Evolutionary conservation across 1,139 yeast genomes (phyloP), one percentile per base, ranked within the genome.

Genomic region (Kodamaea sp.): DNA sequence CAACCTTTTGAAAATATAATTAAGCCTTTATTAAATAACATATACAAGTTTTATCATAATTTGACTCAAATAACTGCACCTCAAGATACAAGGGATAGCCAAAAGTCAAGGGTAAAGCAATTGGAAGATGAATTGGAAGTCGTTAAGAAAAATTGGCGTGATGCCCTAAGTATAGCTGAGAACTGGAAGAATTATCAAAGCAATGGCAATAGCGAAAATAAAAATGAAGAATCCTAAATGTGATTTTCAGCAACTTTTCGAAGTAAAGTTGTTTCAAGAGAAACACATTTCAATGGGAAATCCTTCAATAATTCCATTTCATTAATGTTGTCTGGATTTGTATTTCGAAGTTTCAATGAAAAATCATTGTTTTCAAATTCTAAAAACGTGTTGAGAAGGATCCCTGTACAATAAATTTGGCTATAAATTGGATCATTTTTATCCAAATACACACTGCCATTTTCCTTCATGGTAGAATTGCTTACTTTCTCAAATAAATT

Each of bases 121-220:
- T 55, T 73, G 36, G 59, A 60, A 41, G 56, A 55, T 11, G 75
- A 74, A 41, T 58, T 73, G 39, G 65, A 62, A 24, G 44, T 48
- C 7, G 63, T 72, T 38, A 63, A 62, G 22, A 53, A 58, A 31
- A 73, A 71, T 44, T 66, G 77, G 68, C 61, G 69, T 36, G 66
- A 65, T 32, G 75, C 79, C 0, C 56, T 73, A 44, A 65, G 62
- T 35, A 70, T 76, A 1, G 60, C 71, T 28, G 79, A 75, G 29
- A 65, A 67, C 41, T 75, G 79, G 79, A 69, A 67, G 39, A 57
- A 52, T 24, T 42, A 37, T 39, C 45, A 41, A 35, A 34, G 28
- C 4, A 15, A 15, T 15, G 20, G 4, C 20, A 30, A n/a, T 8
- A 26, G 28, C n/a, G 4, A 26, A 10, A 10, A 26, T 26, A 10